Percentiles rank a stretch among this genome's conserved stretches.
phyloP scores from a whole-genome alignment of 495 filamentous ascomycete species.

The Pseudoneurospora amorphoporcata region DNA sequence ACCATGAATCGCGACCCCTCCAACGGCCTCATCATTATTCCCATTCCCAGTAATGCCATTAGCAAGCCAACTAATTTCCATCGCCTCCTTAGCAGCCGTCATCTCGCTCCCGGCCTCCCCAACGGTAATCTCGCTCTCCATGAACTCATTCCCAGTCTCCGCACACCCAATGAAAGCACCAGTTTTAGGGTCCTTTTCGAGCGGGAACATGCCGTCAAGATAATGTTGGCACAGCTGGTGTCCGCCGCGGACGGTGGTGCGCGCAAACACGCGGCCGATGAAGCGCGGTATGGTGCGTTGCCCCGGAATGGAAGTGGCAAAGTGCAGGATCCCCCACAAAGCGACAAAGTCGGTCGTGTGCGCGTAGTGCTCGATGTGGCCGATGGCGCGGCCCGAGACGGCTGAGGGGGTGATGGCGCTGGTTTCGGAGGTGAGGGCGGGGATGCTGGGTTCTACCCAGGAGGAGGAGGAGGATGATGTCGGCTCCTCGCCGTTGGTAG shows the following conservation, averaged over 20 bases:
- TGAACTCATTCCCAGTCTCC: constrained; percentile 39
- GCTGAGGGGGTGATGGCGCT: constrained; percentile 9
- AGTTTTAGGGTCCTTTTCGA: constrained; percentile 22
- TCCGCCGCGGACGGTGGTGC: constrained; percentile 45
- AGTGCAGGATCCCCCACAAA: constrained; percentile 64
- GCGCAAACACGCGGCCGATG: constrained; percentile 66
- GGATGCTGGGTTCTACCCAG: constrained; percentile 1
- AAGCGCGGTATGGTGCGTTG: constrained; percentile 44
- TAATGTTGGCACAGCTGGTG: constrained; percentile 80
- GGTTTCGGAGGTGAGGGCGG: constrained; percentile 6
- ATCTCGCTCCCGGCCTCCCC: constrained; percentile 28
- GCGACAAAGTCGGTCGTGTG: constrained; percentile 69
- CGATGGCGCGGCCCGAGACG: constrained; percentile 40
- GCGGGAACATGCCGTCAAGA: constrained; percentile 66
- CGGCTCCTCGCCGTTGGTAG: not conserved
- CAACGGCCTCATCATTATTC: constrained; percentile 9
- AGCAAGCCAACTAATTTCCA: constrained; percentile 24
- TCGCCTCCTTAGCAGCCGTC: constrained; percentile 26
- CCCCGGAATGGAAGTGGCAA: constrained; percentile 35
- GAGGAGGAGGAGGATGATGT: not conserved
- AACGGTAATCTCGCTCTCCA: constrained; percentile 42
- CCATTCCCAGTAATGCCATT: constrained; percentile 12
- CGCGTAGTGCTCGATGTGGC: constrained; percentile 78
- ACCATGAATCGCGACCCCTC: constrained; percentile 25
- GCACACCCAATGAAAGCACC: constrained; percentile 23